Evolutionary conservation across 1,139 yeast genomes (phyloP), one percentile per base, ranked within the genome.

Genomic region (Saccharomycopsis hybrid): DNA sequence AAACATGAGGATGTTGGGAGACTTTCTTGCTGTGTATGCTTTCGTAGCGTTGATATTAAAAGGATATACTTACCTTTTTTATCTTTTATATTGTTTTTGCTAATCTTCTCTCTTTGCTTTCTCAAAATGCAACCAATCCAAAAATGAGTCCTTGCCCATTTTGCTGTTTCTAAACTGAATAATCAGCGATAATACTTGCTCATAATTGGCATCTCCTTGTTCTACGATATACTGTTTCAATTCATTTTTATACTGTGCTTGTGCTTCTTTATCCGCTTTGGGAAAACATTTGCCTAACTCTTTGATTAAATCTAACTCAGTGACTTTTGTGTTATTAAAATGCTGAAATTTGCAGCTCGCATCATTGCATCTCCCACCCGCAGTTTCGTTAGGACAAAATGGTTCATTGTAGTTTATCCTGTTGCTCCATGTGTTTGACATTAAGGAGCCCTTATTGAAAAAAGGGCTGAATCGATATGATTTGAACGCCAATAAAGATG

Each of bases 391-490:
- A 13, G 49, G 37, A 51, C 70, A 66, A 32, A 62, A 53, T 3
- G 49, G 47, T 27, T 57, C 55, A 2, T 54, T 48, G 9, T 41
- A 35, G n/a, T 59, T 59, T 37, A 58, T 57, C 35, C 51, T 47
- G 43, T 57, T 57, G 49, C 58, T 62, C 54, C 61, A 66, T 3
- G 66, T 59, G 18, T 55, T 50, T 5, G 67, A 59, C 41, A 59
- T 56, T 49, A 59, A 59, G 11, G 60, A 58, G 2, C 53, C 55
- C 11, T 50, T 53, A 4, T 52, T 47, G 18, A 55, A 63, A 45
- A 61, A 46, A 2, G 66, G 67, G 45, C 65, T 59, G 49, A 63
- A 60, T 38, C 60, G 54, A 54, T 59, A 63, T 3, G 66, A 59
- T 30, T 58, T 52, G 49, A 64, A 62, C 11, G 55, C 27, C 29